These are phyloP conservation scores for Curvularia spicifera DNA, from an alignment of 2,329 filamentous ascomycete genomes.

Conservation along the genomic window DNA sequence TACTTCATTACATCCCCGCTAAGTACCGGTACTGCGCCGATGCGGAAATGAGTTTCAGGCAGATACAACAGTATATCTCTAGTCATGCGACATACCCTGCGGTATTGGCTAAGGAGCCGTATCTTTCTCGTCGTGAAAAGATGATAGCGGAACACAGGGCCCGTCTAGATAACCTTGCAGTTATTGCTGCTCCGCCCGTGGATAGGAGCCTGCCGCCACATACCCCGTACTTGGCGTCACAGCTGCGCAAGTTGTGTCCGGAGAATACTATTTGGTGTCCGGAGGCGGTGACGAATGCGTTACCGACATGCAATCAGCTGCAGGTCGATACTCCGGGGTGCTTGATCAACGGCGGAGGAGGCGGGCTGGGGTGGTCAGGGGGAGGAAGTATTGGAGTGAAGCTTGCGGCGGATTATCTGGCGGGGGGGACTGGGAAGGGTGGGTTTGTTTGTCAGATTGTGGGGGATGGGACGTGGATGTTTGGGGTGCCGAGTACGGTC, in stretches of 20 bases:
- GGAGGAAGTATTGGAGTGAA: conserved; percentile 80
- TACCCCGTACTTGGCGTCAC: conserved; percentile 57
- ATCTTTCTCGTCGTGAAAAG: conserved; percentile 1
- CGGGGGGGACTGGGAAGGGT: conserved; percentile 44
- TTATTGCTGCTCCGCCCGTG: not conserved
- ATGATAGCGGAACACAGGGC: not conserved
- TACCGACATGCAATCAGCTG: conserved; percentile 70
- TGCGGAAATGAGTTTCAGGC: conserved; percentile 50
- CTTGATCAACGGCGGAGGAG: conserved; percentile 83
- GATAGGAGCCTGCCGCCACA: not conserved
- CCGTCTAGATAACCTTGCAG: not conserved
- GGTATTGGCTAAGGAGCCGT: not conserved
- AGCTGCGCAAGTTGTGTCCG: conserved; percentile 64
- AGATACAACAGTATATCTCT: conserved; percentile 25
- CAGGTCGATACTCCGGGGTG: conserved; percentile 70
- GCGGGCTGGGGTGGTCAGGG: conserved; percentile 81
- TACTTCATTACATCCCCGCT: conserved; percentile 64
- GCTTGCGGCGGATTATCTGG: conserved; percentile 63
- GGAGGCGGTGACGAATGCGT: conserved; percentile 78
- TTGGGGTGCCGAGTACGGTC: conserved; percentile 68
- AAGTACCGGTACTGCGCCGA: conserved; percentile 60
- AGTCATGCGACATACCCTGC: not conserved
- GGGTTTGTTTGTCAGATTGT: conserved; percentile 59
- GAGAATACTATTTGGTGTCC: conserved; percentile 75
- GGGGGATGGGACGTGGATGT: conserved; percentile 71